Percentiles rank a stretch among this genome's conserved stretches.
Conservation (phyloP, 345 rosid species). For the Corchorus capsularis region DNA sequence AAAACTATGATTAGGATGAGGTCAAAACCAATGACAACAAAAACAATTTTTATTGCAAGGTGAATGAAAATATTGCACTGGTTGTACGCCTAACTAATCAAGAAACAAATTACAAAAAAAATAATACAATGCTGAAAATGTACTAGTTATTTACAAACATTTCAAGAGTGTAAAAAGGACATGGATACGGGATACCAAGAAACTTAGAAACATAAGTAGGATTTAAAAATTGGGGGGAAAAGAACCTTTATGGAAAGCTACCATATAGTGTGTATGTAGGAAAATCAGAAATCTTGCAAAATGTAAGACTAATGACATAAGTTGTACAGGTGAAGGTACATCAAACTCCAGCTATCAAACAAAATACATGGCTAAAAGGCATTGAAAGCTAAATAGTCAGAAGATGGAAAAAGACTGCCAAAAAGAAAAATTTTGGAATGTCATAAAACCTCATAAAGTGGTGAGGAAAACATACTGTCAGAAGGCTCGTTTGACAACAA, state of each 20-base stretch:
- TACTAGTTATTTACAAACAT: background rate
- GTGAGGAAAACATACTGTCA: constrained; percentile 70
- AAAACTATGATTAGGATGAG: constrained; percentile 23
- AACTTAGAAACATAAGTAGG: background rate
- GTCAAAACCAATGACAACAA: background rate
- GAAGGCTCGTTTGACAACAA: constrained; percentile 89
- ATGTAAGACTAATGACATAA: background rate
- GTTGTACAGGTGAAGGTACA: background rate
- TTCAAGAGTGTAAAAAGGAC: background rate
- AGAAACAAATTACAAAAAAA: background rate
- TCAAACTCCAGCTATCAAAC: background rate
- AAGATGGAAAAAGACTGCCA: background rate
- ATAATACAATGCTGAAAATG: background rate
- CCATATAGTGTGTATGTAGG: no score
- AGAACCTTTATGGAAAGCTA: background rate
- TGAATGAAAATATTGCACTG: background rate
- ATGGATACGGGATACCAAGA: background rate
- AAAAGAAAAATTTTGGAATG: background rate
- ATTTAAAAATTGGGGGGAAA: background rate
- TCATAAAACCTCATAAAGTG: constrained; percentile 12
- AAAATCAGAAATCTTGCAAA: background rate
- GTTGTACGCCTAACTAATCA: background rate
- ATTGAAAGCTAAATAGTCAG: background rate
- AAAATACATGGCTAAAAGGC: background rate
- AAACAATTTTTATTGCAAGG: background rate